Base-by-base conservation (phyloP, 139 green algal species). In the Micromonas commoda region DNA sequence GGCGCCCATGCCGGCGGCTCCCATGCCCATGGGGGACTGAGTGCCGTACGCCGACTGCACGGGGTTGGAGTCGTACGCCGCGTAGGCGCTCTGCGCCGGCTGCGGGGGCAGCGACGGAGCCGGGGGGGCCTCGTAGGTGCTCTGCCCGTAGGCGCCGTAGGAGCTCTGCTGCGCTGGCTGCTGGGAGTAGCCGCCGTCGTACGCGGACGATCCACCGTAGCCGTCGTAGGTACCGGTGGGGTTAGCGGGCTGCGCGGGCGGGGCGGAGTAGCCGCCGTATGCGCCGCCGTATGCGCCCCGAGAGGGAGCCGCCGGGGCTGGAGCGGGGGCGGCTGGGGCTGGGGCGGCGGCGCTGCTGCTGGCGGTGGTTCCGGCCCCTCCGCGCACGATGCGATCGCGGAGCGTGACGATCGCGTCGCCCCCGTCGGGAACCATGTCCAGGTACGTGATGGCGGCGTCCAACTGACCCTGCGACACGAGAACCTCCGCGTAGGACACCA, bases 311-410 rank as follows among this genome's bases (percentile, higher is more conserved):
- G 45, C 45, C 9, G 64, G 28, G 45, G 28, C 13, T 13, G 32
- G n/a, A 26, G 64, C 32, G 26, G 29, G 13, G 5, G 13, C 26
- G 23, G 64, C 26, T 33, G 64, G n/a, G 23, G 64, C 4, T 29
- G 28, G 4, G 26, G 23, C 68, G 19, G 19, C 23, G 20, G 37
- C 29, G 35, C 68, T 75, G 6, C 21, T 75, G 1, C 23, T 45
- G 23, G 68, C 68, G 20, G 23, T 33, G 20, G 35, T 37, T 6
- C 23, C 31, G 21, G 71, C 64, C 9, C 82, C 82, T 4, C 73
- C 85, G 69, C 88, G 88, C 82, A 90, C 94, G 76, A 98, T 92
- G 64, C 94, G 88, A 74, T 99, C 91, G 66, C 85, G 86, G 37
- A 98, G 86, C 24, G 89, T 82, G 13, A 88, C 86, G 60, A 92